A percentile compares a stretch with the other conserved stretches of the same genome.
phyloP scores from a whole-genome alignment of 345 rosid species.

The Linum usitatissimum region DNA sequence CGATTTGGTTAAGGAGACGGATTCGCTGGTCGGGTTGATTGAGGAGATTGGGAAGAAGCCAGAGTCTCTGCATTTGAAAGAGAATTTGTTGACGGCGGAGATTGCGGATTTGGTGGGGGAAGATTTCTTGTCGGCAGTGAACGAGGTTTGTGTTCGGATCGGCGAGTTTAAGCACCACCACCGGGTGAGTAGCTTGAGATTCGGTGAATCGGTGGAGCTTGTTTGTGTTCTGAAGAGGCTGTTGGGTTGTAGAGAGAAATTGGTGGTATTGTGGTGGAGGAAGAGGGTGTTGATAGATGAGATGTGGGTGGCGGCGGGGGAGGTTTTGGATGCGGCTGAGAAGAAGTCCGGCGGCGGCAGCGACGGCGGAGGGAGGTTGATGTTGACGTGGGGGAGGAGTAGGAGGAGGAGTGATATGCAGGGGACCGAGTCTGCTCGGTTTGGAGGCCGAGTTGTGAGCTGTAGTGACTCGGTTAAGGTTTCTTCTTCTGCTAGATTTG shows the following conservation, averaged over 20 bases:
- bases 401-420: conserved; percentile 9
- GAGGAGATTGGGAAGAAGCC: conserved; percentile 49
- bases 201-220: conserved; percentile 59
- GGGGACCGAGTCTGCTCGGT: conserved; percentile 52
- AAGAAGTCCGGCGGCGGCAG: background rate
- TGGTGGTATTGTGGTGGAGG: conserved; percentile 20
- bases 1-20: conserved; percentile 43
- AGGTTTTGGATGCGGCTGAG: conserved; percentile 26
- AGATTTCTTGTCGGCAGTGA: conserved; percentile 46
- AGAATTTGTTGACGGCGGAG: conserved; percentile 31
- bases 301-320: conserved; percentile 39
- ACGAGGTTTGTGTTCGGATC: conserved; percentile 40
- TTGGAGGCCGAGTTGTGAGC: conserved; percentile 27
- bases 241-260: conserved; percentile 39
- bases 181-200: conserved; percentile 37
- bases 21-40: conserved; percentile 39
- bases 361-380: conserved; percentile 5
- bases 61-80: conserved; percentile 18
- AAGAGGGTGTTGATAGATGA: conserved; percentile 39
- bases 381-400: conserved; percentile 18
- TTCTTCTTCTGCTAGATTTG: conserved; percentile 42
- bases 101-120: conserved; percentile 35
- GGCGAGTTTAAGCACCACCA: conserved; percentile 44
- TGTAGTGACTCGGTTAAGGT: conserved; percentile 24
- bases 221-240: conserved; percentile 43